Evolutionary conservation across 2,329 filamentous ascomycete species (phyloP), one percentile per base, ranked within the genome.

Genomic region (Aspergillus fructus): DNA sequence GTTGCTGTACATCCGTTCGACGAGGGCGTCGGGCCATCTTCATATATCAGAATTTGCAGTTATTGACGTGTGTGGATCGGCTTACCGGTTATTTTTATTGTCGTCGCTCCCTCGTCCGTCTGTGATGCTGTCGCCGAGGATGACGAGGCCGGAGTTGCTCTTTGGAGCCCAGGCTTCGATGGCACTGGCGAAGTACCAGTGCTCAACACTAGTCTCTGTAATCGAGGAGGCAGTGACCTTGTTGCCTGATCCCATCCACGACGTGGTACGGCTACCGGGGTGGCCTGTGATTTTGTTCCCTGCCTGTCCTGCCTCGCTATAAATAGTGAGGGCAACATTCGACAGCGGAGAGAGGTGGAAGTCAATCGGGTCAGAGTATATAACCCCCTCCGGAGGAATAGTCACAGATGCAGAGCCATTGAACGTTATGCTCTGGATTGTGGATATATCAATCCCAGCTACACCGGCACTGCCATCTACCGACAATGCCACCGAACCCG

Each of bases 101-200:
- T 81, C 83, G 30, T 81, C 83, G 57, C 80, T 85, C 43, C 84
- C 84, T 24, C 84, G 78, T 11, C 86, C 86, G 65, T 89, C 86
- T 3, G 85, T 88, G 66, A 89, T 86, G 64, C 81, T 85, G 69
- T 91, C 82, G 1, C 85, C 82, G 43, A 91, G 74, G 45, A 88
- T 78, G 12, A 81, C 72, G 40, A 53, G 49, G 2, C 40, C 49
- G 2, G 17, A 23, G 0, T 13, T 30, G 1, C 13, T 15, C 13
- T 24, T 33, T 78, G 70, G 73, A 77, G 81, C 41, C 40, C 27
- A 53, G n/a, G 78, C 84, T 68, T 87, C 83, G 8, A 88, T 68
- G 4, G 79, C 79, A 37, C 79, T 83, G 63, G 87, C 72, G 61
- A 86, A 85, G 71, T 85, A 88, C 78, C 78, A 81, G 58, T 80